These are phyloP conservation scores for Coemansia biformis DNA, from an alignment of 192 early-diverging fungal species.

Conservation along the genomic window DNA sequence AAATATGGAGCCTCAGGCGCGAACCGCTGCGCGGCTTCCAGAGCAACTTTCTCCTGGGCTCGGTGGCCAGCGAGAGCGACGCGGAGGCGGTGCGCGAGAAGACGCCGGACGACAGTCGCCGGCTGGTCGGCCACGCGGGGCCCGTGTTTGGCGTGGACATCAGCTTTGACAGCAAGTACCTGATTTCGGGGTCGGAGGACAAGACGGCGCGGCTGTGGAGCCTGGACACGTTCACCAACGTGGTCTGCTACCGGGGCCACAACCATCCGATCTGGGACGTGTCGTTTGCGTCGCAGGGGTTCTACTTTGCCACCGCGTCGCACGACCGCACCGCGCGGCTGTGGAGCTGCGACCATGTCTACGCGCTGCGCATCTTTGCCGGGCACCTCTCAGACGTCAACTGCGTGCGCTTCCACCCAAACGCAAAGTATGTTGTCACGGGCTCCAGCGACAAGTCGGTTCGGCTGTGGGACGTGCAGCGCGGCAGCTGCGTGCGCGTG, in stretches of 20 bases:
- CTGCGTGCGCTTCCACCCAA: slow-evolving; percentile 92
- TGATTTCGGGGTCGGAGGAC: slow-evolving; percentile 90
- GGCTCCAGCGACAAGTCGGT: slow-evolving; percentile 85
- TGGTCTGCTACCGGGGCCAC: slow-evolving; percentile 96
- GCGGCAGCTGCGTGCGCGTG: slow-evolving; percentile 81
- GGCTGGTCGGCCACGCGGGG: slow-evolving; percentile 85
- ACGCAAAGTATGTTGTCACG: slow-evolving; percentile 89
- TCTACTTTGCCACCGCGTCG: slow-evolving; percentile 95
- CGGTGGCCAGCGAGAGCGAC: slow-evolving; percentile 55
- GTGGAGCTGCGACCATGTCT: slow-evolving; percentile 96
- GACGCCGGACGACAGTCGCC: slow-evolving; percentile 54
- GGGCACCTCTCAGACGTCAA: slow-evolving; percentile 98
- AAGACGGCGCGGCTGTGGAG: slow-evolving; percentile 95
- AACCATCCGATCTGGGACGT: slow-evolving; percentile 98
- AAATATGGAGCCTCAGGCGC: slow-evolving; percentile 84
- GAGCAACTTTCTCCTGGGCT: slow-evolving; percentile 56
- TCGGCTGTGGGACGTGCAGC: slow-evolving; percentile 91
- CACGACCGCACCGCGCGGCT: slow-evolving; percentile 93
- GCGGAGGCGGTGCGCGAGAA: slow-evolving; percentile 58
- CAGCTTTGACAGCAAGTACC: slow-evolving; percentile 76
- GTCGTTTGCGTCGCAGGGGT: slow-evolving; percentile 80
- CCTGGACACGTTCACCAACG: slow-evolving; percentile 79
- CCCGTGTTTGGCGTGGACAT: slow-evolving; percentile 84
- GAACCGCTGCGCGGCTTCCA: slow-evolving; percentile 63
- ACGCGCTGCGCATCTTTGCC: slow-evolving; percentile 93